These are phyloP conservation scores for Fusarium sp. DNA, from an alignment of 2,329 filamentous ascomycete genomes.

Conservation along the genomic window DNA sequence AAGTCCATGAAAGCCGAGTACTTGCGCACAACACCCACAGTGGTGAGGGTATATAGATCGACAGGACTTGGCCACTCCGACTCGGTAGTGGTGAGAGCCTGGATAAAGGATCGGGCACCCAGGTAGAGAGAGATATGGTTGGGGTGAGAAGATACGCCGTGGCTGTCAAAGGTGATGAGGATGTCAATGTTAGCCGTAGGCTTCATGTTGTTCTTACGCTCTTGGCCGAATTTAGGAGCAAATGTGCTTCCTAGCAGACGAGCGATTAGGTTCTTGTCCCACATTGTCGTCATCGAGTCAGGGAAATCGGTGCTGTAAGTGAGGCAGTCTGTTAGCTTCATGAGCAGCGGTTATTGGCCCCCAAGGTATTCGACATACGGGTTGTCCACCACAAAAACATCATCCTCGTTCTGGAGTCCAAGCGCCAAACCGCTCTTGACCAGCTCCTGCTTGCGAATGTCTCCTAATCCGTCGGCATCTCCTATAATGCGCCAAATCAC, in stretches of 20 bases:
- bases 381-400: constrained; percentile 88
- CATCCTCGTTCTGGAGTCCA: constrained; percentile 79
- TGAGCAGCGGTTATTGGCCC: not conserved
- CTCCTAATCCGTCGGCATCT: constrained; percentile 88
- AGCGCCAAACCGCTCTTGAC: constrained; percentile 82
- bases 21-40: constrained; percentile 81
- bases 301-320: constrained; percentile 72
- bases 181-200: constrained; percentile 76
- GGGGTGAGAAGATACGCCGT: constrained; percentile 87
- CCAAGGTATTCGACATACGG: constrained; percentile 61
- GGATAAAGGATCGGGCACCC: constrained; percentile 81
- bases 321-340: constrained; percentile 14
- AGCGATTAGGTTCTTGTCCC: constrained; percentile 79
- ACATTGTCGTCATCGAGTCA: constrained; percentile 87
- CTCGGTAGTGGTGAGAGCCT: constrained; percentile 73
- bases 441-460: constrained; percentile 85
- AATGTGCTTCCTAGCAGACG: constrained; percentile 79
- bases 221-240: constrained; percentile 70
- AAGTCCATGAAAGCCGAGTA: constrained; percentile 84
- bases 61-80: constrained; percentile 79
- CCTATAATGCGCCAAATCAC: constrained; percentile 60
- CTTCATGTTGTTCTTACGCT: constrained; percentile 50
- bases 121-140: constrained; percentile 93
- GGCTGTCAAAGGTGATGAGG: constrained; percentile 89
- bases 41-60: constrained; percentile 85